Percentiles rank a stretch among this genome's conserved stretches.
Evolutionary conservation across 1,139 yeast species (phyloP).

Genomic region (Lodderomyces jiufengensis): DNA sequence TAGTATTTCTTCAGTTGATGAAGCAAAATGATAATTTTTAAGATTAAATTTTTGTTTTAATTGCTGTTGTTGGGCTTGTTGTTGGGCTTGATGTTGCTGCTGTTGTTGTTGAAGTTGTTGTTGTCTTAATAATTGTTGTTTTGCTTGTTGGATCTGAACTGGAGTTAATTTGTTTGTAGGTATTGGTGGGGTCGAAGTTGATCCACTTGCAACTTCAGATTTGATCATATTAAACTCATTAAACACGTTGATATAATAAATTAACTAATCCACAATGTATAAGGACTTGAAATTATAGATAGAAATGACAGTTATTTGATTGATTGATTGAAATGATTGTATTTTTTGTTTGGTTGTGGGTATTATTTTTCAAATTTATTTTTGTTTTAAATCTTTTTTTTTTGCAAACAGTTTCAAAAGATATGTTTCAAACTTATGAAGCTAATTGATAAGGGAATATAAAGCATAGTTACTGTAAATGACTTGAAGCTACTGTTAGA

Average conservation of each 20-base stretch:
- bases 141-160: constrained; percentile 10
- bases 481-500: too few relatives aligned
- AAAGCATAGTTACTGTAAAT: too few relatives aligned
- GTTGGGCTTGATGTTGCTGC: constrained; percentile 9
- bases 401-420: too few relatives aligned
- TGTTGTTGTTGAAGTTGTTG: constrained; percentile 12
- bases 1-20: constrained; percentile 70
- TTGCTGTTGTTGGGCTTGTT: constrained; percentile 18
- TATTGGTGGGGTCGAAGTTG: constrained; percentile 4
- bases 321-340: too few relatives aligned
- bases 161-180: constrained; percentile 5
- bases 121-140: constrained; percentile 8
- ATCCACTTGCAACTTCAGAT: constrained; percentile 9
- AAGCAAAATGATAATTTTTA: constrained; percentile 55
- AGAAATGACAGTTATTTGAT: too few relatives aligned
- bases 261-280: neutral
- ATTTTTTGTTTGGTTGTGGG: too few relatives aligned
- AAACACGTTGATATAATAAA: neutral
- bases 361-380: too few relatives aligned
- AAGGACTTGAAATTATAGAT: too few relatives aligned
- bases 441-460: too few relatives aligned
- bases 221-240: constrained; percentile 7
- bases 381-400: too few relatives aligned
- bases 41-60: constrained; percentile 31
- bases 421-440: too few relatives aligned